Base-by-base conservation (phyloP, 1,284 basidiomycete genomes). In the Rhodotorula sp. region DNA sequence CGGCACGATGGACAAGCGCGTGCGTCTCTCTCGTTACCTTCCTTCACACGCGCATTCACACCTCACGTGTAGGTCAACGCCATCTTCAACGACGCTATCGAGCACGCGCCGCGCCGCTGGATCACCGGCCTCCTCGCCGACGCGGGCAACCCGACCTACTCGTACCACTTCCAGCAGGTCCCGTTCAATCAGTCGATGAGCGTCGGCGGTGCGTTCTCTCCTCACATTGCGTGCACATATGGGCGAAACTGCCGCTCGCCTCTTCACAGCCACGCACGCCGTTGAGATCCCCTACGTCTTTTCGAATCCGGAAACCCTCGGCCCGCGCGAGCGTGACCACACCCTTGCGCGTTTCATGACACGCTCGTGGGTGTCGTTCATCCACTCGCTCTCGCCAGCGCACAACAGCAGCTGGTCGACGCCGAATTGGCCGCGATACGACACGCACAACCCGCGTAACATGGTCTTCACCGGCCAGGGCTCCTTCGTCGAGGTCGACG, bases 211-310 rank as follows among this genome's bases (percentile, higher is more conserved):
- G 19, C 46, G 46, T 22, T n/a, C n/a, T n/a, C n/a, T n/a, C n/a
- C n/a, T n/a, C n/a, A n/a, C n/a, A n/a, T n/a, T n/a, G n/a, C n/a
- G n/a, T n/a, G n/a, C n/a, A n/a, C n/a, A n/a, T n/a, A n/a, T n/a
- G n/a, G n/a, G n/a, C n/a, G n/a, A n/a, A n/a, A n/a, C n/a, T n/a
- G n/a, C n/a, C n/a, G n/a, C n/a, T n/a, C n/a, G n/a, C n/a, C n/a
- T n/a, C n/a, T n/a, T n/a, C n/a, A n/a, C n/a, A n/a, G n/a, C n/a
- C n/a, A n/a, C 67, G 19, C 73, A 74, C 61, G 78, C 77, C 27
- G n/a, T 15, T 6, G 78, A 79, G 46, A 74, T 79, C 8, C 50
- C 64, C 29, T 79, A 71, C 55, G 74, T 78, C 25, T 79, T 79
- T 61, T 54, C 27, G 27, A n/a, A 51, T 62, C 73, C 78, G 9